Evolutionary conservation across 345 rosid genomes (phyloP).

Genomic region (Citrus hindsii): DNA sequence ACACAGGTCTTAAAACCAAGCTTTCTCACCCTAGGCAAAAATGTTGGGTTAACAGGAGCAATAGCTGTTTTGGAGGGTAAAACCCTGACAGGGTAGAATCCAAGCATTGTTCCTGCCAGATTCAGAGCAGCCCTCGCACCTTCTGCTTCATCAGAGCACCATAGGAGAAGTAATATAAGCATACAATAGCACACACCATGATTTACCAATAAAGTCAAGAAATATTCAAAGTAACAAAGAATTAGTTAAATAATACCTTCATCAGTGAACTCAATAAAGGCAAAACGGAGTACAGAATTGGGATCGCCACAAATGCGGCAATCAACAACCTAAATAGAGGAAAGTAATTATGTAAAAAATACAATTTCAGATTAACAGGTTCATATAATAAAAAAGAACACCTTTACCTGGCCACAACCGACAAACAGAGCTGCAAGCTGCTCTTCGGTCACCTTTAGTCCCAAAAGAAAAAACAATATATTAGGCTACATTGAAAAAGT

Average conservation of each 20-base stretch:
- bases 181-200: background rate
- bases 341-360: conserved; percentile 1
- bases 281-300: conserved; percentile 90
- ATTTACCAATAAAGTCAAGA: conserved; percentile 1
- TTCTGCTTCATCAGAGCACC: conserved; percentile 41
- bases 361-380: background rate
- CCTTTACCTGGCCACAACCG: conserved; percentile 72
- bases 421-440: conserved; percentile 92
- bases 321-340: conserved; percentile 66
- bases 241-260: conserved; percentile 48
- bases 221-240: background rate
- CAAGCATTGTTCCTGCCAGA: conserved; percentile 84
- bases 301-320: conserved; percentile 98
- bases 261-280: conserved; percentile 89
- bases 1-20: background rate
- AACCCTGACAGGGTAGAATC: conserved; percentile 86
- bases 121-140: conserved; percentile 73
- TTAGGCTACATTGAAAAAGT: background rate
- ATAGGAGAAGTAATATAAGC: conserved; percentile 13
- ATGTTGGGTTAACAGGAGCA: conserved; percentile 93
- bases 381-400: conserved; percentile 14
- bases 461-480: background rate
- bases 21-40: conserved; percentile 79
- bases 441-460: conserved; percentile 82
- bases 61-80: conserved; percentile 95